phyloP scores from a whole-genome alignment of 257 asterid species.

The Prunella vulgaris region DNA sequence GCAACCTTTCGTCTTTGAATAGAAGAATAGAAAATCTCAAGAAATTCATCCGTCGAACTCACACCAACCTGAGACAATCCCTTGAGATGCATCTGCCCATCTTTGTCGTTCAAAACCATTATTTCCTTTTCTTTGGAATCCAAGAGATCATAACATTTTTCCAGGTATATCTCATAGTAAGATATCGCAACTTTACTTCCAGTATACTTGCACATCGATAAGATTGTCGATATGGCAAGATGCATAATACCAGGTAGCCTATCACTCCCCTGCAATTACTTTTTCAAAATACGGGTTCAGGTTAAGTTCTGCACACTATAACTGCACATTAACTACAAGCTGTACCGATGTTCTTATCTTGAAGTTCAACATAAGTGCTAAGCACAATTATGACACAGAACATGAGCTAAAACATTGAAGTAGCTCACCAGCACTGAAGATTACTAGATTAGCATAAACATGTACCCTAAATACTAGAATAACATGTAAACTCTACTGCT shows the following conservation, averaged over 20 bases:
- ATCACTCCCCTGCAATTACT: conserved; percentile 64
- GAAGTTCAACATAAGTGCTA: background rate
- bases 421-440: too few species aligned
- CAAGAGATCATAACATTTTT: conserved; percentile 73
- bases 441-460: too few species aligned
- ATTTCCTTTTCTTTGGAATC: conserved; percentile 71
- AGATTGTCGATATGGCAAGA: conserved; percentile 54
- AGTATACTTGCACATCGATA: conserved; percentile 39
- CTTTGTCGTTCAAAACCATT: conserved; percentile 57
- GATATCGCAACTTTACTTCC: conserved; percentile 48
- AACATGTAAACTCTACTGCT: too few species aligned
- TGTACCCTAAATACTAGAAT: too few species aligned
- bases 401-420: too few species aligned
- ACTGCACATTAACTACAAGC: too few species aligned
- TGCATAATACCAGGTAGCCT: conserved; percentile 72
- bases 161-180: conserved; percentile 84
- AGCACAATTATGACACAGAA: too few species aligned
- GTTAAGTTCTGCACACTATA: background rate
- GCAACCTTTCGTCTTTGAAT: conserved; percentile 77
- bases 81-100: conserved; percentile 68
- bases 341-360: background rate
- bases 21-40: conserved; percentile 57
- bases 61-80: conserved; percentile 68
- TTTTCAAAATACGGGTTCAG: background rate
- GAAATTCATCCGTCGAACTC: conserved; percentile 43